Base-by-base conservation (phyloP, 331 rosid genomes). In the Malus hybrid region DNA sequence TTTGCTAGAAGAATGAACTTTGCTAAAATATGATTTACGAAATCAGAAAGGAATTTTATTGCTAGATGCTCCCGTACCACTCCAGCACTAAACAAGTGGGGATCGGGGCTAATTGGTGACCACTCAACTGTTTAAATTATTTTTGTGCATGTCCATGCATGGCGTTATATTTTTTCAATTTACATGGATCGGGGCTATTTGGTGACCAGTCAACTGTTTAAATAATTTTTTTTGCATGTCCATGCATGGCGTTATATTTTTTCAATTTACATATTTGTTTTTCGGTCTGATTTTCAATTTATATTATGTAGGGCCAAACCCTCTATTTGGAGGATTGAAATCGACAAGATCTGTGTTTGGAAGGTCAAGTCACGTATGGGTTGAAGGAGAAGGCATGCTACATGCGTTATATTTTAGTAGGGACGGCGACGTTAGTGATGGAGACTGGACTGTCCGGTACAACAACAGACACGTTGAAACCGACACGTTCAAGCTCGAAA, bases 361-460 rank as follows among this genome's bases (percentile, higher is more conserved):
- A 26, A 83, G 68, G 75, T 73, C 91, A 63, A 82, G 76, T 71
- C 77, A 84, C 72, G 73, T 70, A 15, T 93, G 97, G 94, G 83
- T 93, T 58, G 96, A 93, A 83, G 94, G 96, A 73, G 96, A 88
- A 77, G 96, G 98, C 53, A 90, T 88, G 96, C 81, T 93, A 55
- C 96, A 89, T 52, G 96, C 88, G 4, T 34, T 87, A 36, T 85
- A 89, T 75, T 86, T 86, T 53, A 52, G 29, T 15, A 90, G 69
- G 30, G 50, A 79, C 29, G 29, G 66, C 22, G 44, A 79, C 29
- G 29, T 26, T 14, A 24, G 6, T 56, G 68, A 56, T 5, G 70
- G 66, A 65, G 36, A 26, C 16, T 88, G 95, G 89, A 81, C 4
- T 2, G 33, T 90, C 57, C 9, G 30, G 1, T 93, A 89, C 89